Evolutionary conservation across 2,329 filamentous ascomycete genomes (phyloP), one percentile per base, ranked within the genome.

Genomic region (Aphanocladium album): DNA sequence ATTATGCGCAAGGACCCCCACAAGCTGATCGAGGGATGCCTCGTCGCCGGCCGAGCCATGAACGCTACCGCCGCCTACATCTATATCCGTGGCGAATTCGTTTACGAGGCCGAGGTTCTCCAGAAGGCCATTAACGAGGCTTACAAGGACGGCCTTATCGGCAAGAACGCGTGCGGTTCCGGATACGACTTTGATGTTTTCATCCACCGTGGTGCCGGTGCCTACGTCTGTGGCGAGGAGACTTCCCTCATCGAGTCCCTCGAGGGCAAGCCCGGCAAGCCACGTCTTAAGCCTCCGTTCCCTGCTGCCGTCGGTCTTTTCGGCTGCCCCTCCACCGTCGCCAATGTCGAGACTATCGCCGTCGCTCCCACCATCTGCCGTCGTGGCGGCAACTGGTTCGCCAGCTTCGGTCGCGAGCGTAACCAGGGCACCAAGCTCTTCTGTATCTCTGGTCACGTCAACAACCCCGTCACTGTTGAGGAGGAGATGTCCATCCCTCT

Each of bases 1-100:
- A 99, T 99, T 69, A 99, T 99, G 95, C 92, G 95, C 79, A 99
- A 99, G 81, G 95, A 99, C 76, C 95, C 95, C 64, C 95, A 99
- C 83, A 99, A 99, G 84, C 89, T 99, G 66, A 83, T 99, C 72
- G 95, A 99, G 80, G 95, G 95, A 74, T 99, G 95, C 77, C 83
- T 99, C 65, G 89, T 99, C 53, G 92, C 95, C 67, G 95, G 95
- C 57, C 89, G 95, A 73, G 93, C 95, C 73, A 99, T 99, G 95
- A 99, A 99, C 80, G 95, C 93, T 72, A 95, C 91, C 52, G 95
- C 95, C 62, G 95, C 95, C 67, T 99, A 99, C 80, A 99, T 99
- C 75, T 99, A 99, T 78, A 99, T 99, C 71, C 93, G 95, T 74
- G 95, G 95, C 73, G 95, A 99, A 78, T 99, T 99, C 77, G 91